These are phyloP conservation scores for Ogataea paradorogensis DNA, from an alignment of 805 yeast genomes.

Conservation along the genomic window DNA sequence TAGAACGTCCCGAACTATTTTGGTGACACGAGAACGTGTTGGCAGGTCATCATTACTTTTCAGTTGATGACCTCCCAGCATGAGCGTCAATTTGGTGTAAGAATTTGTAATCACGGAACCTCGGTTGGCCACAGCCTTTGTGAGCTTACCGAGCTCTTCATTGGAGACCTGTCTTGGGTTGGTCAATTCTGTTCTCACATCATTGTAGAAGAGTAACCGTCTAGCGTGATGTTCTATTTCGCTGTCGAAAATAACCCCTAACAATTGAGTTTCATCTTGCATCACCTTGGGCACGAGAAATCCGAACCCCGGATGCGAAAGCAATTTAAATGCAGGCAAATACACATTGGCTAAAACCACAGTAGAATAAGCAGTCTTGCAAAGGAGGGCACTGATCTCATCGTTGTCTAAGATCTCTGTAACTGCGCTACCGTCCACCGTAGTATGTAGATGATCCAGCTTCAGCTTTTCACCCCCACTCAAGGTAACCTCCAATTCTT, in stretches of 20 bases:
- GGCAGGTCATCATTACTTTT: constrained; percentile 19
- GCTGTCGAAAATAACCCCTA: constrained; percentile 91
- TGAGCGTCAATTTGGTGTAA: constrained; percentile 75
- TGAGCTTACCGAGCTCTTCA: constrained; percentile 13
- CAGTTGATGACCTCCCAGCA: constrained; percentile 72
- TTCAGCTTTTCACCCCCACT: constrained; percentile 1
- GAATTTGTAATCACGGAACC: constrained; percentile 26
- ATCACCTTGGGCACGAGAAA: constrained; percentile 67
- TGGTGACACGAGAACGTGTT: constrained; percentile 21
- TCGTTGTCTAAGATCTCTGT: constrained; percentile 29
- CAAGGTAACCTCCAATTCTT: constrained; percentile 13
- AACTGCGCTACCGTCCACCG: constrained; percentile 47
- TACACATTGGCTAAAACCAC: constrained; percentile 70
- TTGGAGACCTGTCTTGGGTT: neutral
- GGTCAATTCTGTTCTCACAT: constrained; percentile 15
- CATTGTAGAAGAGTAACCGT: constrained; percentile 22
- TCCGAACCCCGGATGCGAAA: constrained; percentile 71
- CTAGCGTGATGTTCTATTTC: constrained; percentile 62
- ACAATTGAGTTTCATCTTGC: constrained; percentile 46
- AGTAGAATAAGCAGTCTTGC: constrained; percentile 38
- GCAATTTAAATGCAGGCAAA: constrained; percentile 42
- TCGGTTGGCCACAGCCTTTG: constrained; percentile 18
- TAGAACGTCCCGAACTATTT: constrained; percentile 24
- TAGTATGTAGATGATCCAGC: constrained; percentile 56
- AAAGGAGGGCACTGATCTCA: constrained; percentile 16